Evolutionary conservation across 805 yeast species (phyloP), one percentile per base, ranked within the genome.

Genomic region (Ogataea kodamae): DNA sequence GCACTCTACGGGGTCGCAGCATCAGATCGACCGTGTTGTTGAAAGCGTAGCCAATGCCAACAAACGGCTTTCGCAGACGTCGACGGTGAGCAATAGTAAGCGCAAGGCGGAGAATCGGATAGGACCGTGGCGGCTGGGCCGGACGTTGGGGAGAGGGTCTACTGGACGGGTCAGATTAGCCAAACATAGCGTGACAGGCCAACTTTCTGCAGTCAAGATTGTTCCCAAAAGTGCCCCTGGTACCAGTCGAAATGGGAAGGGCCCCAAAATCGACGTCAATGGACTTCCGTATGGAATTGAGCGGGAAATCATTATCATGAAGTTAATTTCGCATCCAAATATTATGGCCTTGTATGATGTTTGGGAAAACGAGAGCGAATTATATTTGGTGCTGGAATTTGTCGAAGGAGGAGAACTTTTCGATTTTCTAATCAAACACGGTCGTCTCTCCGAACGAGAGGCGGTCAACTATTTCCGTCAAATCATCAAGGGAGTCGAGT

Each of bases 301-400:
- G 62, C 74, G 97, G 46, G 98, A 92, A 57, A 95, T 92, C 44
- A 89, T 92, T 49, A 92, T 92, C 49, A 92, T 90, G 98, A 92
- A 92, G 62, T 70, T 92, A 25, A 76, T 92, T 28, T 85, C 92
- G 40, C 97, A 92, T 59, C 87, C 95, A 9, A 90, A 92, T 53
- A 92, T 92, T 15, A 78, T 92, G 74, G 83, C 92, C 16, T 67
- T 92, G 23, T 92, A 88, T 56, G 98, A 92, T 55, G 98, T 92
- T 15, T 92, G 97, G 97, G 98, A 92, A 61, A 90, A 94, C 46
- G 81, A 87, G 46, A 87, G 86, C 53, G 96, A 90, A 40, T 68
- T 92, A 37, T 84, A 80, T 50, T 58, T 84, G 45, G 87, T 84
- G 10, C 62, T 84, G 31, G 94, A 84, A 54, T 84, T 82, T 55